Percentiles rank a stretch among this genome's conserved stretches.
Conservation (phyloP, 2,329 filamentous ascomycete genomes). For the Chrysosphaeria jannelii region DNA sequence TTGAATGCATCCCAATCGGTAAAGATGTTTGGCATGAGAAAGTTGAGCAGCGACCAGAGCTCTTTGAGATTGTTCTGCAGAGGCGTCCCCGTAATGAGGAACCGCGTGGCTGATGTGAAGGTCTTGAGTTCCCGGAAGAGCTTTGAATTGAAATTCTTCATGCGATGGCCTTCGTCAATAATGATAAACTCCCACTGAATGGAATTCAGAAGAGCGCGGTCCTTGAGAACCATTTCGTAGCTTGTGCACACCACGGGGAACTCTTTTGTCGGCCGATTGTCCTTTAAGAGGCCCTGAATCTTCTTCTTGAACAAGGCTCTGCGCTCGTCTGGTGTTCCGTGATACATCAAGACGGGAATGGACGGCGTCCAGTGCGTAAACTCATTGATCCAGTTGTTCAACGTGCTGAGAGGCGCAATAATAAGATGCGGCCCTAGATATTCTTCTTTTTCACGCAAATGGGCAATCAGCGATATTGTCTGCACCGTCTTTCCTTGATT, state of each 20-base stretch:
- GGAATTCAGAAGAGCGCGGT: constrained; percentile 49
- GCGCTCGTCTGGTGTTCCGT: constrained; percentile 56
- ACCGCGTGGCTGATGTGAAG: constrained; percentile 67
- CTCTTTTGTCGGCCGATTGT: constrained; percentile 22
- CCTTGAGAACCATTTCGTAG: constrained; percentile 86
- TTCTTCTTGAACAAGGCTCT: constrained; percentile 40
- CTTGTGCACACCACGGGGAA: constrained; percentile 88
- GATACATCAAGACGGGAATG: constrained; percentile 74
- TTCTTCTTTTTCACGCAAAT: constrained; percentile 59
- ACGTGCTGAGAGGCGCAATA: constrained; percentile 64
- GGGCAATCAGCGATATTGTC: constrained; percentile 62
- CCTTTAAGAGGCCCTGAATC: constrained; percentile 38
- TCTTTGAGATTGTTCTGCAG: constrained; percentile 89
- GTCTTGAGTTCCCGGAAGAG: constrained; percentile 68
- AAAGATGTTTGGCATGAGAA: constrained; percentile 75
- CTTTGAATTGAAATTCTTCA: constrained; percentile 90
- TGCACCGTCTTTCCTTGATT: constrained; percentile 58
- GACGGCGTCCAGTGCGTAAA: constrained; percentile 71
- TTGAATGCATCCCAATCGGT: constrained; percentile 82
- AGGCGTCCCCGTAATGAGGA: constrained; percentile 84
- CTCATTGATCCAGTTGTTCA: constrained; percentile 90
- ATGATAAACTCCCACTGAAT: constrained; percentile 97
- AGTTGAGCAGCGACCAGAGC: constrained; percentile 82
- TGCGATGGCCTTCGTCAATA: constrained; percentile 85
- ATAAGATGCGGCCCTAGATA: constrained; percentile 73